phyloP scores from a whole-genome alignment of 2,329 filamentous ascomycete species.

The Phialocephala subalpina region DNA sequence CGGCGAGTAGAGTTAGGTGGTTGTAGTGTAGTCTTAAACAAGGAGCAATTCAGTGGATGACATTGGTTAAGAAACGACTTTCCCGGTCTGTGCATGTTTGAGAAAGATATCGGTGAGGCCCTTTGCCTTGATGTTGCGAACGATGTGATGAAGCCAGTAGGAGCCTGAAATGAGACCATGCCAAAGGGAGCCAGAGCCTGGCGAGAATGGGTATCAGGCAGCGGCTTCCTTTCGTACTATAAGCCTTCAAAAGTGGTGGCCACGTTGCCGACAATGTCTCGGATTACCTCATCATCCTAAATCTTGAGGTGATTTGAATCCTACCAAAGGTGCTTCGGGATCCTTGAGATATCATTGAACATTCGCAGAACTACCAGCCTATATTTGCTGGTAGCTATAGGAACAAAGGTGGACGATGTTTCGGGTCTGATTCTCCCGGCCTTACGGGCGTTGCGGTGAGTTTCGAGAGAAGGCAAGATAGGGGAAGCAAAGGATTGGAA shows the following conservation, averaged over 20 bases:
- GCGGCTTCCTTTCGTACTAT: neutral
- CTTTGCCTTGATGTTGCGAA: neutral
- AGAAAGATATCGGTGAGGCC: neutral
- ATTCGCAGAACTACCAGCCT: neutral
- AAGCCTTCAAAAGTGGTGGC: conserved; percentile 2
- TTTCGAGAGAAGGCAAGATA: neutral
- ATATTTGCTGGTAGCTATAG: neutral
- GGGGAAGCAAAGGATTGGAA: neutral
- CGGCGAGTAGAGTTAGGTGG: conserved; percentile 33
- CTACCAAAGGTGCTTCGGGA: neutral
- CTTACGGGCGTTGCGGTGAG: conserved; percentile 10
- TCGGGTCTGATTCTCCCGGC: conserved; percentile 3
- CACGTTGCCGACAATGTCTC: neutral
- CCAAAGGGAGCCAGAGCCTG: neutral
- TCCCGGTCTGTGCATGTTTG: conserved; percentile 7
- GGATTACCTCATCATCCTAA: neutral
- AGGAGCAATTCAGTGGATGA: conserved; percentile 25
- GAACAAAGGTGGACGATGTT: neutral
- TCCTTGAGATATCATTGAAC: neutral
- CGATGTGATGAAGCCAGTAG: neutral
- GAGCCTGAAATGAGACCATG: neutral
- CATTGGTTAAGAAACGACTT: conserved; percentile 22
- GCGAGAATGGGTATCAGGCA: conserved; percentile 4
- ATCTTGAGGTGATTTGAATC: neutral
- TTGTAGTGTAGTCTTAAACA: conserved; percentile 24